Evolutionary conservation across 305 asterid genomes (phyloP), one percentile per base, ranked within the genome.

Genomic region (Rubia occidens): DNA sequence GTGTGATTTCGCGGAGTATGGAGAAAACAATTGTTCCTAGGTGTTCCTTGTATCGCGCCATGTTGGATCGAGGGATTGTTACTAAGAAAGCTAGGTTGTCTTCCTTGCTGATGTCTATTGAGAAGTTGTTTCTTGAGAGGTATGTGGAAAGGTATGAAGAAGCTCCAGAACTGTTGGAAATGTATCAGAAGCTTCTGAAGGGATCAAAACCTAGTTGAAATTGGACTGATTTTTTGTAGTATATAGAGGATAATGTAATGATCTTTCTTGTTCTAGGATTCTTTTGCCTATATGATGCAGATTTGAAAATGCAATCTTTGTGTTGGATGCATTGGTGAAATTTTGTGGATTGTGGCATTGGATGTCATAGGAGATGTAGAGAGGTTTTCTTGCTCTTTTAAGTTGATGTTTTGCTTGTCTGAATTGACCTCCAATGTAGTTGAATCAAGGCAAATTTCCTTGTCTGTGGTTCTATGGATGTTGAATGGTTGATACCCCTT

Each of bases 1-100:
- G 15, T 4, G 42, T 76, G 62, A 56, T 78, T 4, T 71, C 73
- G 15, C 63, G 58, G 29, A 81, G 68, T 62, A 14, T 81, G 82
- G 70, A 83, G 85, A 72, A 18, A 75, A 78, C 71, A 17, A 71
- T 71, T 32, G 40, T 76, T 15, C 90, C 86, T 35, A 78, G 87
- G 79, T 81, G 80, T 70, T 53, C 81, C 4, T 73, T 82, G 65
- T 64, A 64, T 69, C 74, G 29, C 37, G 64, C 45, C 45, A 43
- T 85, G 79, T 55, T 62, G 55, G 69, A 47, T 37, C 75, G 64
- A 77, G 78, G 76, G 29, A 71, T 85, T 49, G 45, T 80, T 24
- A 66, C 72, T 71, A 69, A 75, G 53, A 70, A 71, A 49, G 32
- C 59, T 74, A 67, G 71, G 17, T 53, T 75, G 73, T 6, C n/a